phyloP scores from a whole-genome alignment of 495 filamentous ascomycete genomes.

The Cercophora newfieldiana region DNA sequence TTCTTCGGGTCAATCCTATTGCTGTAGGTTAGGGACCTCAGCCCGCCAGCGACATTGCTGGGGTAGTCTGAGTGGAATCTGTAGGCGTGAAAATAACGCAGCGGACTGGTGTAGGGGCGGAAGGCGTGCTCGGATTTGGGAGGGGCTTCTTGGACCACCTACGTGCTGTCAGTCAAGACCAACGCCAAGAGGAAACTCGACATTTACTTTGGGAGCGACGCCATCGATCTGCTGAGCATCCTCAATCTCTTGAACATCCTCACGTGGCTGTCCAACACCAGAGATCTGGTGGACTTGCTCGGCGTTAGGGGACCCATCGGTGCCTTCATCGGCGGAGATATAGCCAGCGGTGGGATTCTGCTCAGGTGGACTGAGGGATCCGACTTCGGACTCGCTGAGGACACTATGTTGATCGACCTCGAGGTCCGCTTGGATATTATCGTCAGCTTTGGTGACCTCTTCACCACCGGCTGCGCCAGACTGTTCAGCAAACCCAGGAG shows the following conservation, averaged over 20 bases:
- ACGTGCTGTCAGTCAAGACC: slow-evolving; percentile 20
- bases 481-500: not conserved
- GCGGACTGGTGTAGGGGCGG: slow-evolving; percentile 76
- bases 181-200: slow-evolving; percentile 26
- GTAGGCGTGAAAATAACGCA: slow-evolving; percentile 81
- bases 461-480: not conserved
- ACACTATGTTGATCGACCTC: not conserved
- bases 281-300: slow-evolving; percentile 30
- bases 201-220: slow-evolving; percentile 35
- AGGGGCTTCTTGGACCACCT: slow-evolving; percentile 13
- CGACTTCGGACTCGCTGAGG: not conserved
- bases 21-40: slow-evolving; percentile 90
- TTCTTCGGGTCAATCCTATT: slow-evolving; percentile 75
- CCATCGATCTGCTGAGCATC: slow-evolving; percentile 14
- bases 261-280: slow-evolving; percentile 25
- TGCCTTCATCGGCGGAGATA: not conserved
- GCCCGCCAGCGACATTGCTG: slow-evolving; percentile 68
- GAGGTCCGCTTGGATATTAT: not conserved
- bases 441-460: not conserved
- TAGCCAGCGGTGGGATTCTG: not conserved
- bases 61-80: slow-evolving; percentile 80
- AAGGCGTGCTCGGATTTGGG: slow-evolving; percentile 41
- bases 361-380: not conserved
- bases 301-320: not conserved
- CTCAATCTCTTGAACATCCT: slow-evolving; percentile 31